These are phyloP conservation scores for Collybia nuda DNA, from an alignment of 768 basidiomycete genomes.

Conservation along the genomic window DNA sequence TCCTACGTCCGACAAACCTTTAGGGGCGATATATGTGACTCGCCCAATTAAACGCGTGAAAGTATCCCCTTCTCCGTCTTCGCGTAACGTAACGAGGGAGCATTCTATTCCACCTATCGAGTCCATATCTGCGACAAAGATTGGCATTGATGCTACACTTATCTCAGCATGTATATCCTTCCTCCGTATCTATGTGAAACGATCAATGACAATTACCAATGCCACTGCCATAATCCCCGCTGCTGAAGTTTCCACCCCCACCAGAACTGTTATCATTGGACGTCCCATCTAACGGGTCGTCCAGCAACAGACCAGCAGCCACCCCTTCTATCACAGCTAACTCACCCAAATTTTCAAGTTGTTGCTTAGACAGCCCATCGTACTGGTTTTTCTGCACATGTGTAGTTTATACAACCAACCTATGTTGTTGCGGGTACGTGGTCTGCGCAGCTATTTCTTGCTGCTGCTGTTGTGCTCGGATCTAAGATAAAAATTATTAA, in stretches of 20 bases:
- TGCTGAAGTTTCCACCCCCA: slow-evolving; percentile 13
- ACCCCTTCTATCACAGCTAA: slow-evolving; percentile 41
- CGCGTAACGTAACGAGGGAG: slow-evolving; percentile 11
- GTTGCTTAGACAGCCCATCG: too few species aligned
- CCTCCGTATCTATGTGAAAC: too few species aligned
- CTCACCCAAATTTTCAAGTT: too few species aligned
- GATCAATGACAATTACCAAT: neutral
- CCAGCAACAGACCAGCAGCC: slow-evolving; percentile 50
- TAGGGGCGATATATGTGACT: neutral
- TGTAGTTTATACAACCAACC: too few species aligned
- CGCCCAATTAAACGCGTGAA: slow-evolving; percentile 16
- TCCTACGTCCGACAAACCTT: neutral
- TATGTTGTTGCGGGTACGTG: neutral
- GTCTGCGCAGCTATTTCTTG: slow-evolving; percentile 17
- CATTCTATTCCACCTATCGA: slow-evolving; percentile 26
- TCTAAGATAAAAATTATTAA: neutral
- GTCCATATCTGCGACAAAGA: slow-evolving; percentile 38
- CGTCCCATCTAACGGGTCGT: slow-evolving; percentile 41
- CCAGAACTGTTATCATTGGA: slow-evolving; percentile 24
- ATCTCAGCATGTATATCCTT: slow-evolving; percentile 59
- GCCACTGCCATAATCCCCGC: too few species aligned
- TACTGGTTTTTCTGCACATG: too few species aligned
- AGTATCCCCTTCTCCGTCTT: slow-evolving; percentile 5
- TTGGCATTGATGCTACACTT: slow-evolving; percentile 83
- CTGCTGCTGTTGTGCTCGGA: slow-evolving; percentile 17